phyloP scores from a whole-genome alignment of 1,139 yeast species.

The Pichia sp. region DNA sequence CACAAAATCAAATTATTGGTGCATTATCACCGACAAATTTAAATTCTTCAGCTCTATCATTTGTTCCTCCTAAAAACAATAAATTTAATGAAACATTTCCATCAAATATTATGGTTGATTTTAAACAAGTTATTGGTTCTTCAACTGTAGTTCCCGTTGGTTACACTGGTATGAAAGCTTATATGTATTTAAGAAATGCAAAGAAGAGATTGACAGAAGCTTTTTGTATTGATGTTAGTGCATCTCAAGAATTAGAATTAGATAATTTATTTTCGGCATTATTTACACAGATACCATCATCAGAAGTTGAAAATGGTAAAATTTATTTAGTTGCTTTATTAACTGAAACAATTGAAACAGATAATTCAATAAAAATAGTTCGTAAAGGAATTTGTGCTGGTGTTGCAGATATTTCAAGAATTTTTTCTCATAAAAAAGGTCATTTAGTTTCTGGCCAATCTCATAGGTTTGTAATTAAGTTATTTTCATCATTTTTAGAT shows the following conservation, averaged over 20 bases:
- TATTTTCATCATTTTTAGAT: conserved; percentile 57
- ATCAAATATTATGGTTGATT: conserved; percentile 74
- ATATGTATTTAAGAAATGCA: conserved; percentile 63
- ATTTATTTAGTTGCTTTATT: conserved; percentile 64
- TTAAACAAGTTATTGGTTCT: conserved; percentile 63
- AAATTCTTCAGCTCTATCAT: conserved; percentile 33
- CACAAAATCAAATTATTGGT: conserved; percentile 62
- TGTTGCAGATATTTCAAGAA: conserved; percentile 76
- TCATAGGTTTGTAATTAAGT: conserved; percentile 63
- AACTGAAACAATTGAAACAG: conserved; percentile 43
- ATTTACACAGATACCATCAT: conserved; percentile 71
- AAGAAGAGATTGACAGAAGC: conserved; percentile 71
- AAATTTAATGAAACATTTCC: conserved; percentile 51
- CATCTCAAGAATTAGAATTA: conserved; percentile 51
- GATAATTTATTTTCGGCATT: conserved; percentile 74
- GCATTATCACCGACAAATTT: conserved; percentile 75
- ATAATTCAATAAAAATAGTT: conserved; percentile 35
- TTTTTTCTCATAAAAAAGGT: conserved; percentile 63
- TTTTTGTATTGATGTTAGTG: conserved; percentile 62
- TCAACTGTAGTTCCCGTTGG: conserved; percentile 61
- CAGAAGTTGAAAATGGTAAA: conserved; percentile 55
- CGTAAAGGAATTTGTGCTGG: conserved; percentile 87
- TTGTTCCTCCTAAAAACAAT: conserved; percentile 41
- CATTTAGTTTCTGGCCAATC: conserved; percentile 55
- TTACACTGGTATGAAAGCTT: conserved; percentile 65